Evolutionary conservation across 768 basidiomycete genomes (phyloP).

Genomic region (Mycena olivaceomarginata): DNA sequence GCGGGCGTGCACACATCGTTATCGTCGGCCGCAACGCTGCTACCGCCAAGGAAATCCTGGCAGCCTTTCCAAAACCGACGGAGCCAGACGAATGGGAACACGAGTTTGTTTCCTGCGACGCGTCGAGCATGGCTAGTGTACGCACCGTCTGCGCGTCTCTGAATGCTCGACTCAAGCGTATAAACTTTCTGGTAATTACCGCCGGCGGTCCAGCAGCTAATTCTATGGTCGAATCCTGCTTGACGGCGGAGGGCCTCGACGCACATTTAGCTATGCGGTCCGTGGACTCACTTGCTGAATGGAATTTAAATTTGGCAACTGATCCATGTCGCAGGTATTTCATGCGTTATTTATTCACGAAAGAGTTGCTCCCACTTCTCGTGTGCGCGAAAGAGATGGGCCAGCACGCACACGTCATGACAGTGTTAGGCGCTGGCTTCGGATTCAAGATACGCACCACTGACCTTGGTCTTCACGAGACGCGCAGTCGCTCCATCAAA

Average conservation of each 20-base stretch:
- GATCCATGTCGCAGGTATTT: constrained; percentile 50
- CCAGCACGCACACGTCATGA: constrained; percentile 34
- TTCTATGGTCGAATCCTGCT: constrained; percentile 53
- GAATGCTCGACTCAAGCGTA: constrained; percentile 45
- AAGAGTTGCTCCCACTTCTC: constrained; percentile 57
- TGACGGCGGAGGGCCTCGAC: constrained; percentile 60
- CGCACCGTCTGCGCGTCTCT: constrained; percentile 14
- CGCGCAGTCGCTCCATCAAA: background rate
- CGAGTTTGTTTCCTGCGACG: constrained; percentile 53
- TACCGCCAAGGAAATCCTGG: constrained; percentile 55
- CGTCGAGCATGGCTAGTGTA: constrained; percentile 38
- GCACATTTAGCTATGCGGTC: constrained; percentile 55
- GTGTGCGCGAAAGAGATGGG: constrained; percentile 52
- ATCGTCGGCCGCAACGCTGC: constrained; percentile 57
- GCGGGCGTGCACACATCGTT: constrained; percentile 60
- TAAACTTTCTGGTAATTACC: constrained; percentile 58
- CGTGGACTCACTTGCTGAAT: constrained; percentile 47
- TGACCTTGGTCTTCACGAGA: background rate
- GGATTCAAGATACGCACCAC: constrained; percentile 28
- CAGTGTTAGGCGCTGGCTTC: constrained; percentile 30
- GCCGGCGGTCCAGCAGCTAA: constrained; percentile 50
- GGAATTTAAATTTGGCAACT: constrained; percentile 47
- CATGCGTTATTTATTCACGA: constrained; percentile 55
- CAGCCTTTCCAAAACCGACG: constrained; percentile 50
- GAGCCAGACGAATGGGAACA: constrained; percentile 38